Conservation (phyloP, 768 basidiomycete species). For the Pholiota conissans region DNA sequence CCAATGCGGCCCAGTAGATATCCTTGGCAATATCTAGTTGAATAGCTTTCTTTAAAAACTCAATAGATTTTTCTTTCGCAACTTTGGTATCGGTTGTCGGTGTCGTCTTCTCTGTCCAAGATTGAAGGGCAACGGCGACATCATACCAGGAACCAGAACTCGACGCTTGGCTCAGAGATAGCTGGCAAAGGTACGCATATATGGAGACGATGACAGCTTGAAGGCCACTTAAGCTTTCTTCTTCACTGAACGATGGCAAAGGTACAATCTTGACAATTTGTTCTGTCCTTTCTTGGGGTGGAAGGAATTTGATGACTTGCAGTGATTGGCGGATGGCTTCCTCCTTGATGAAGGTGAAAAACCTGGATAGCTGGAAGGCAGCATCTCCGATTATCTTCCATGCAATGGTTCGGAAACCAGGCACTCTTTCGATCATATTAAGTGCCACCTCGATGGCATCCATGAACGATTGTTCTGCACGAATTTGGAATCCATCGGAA, state of each 20-base stretch:
- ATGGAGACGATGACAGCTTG: conserved; percentile 53
- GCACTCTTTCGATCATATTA: conserved; percentile 44
- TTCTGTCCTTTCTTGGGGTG: conserved; percentile 39
- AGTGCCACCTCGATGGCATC: conserved; percentile 55
- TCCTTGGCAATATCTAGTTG: conserved; percentile 71
- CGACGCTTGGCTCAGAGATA: conserved; percentile 50
- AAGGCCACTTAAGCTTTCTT: conserved; percentile 26
- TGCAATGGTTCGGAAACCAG: conserved; percentile 66
- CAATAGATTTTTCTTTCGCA: conserved; percentile 42
- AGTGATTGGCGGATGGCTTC: conserved; percentile 34
- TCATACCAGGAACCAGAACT: conserved; percentile 73
- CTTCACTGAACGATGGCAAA: conserved; percentile 24
- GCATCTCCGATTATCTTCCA: conserved; percentile 90
- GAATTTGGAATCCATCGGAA: conserved; percentile 65
- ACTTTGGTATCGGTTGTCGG: conserved; percentile 24
- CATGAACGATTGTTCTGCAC: conserved; percentile 75
- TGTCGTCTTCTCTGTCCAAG: conserved; percentile 37
- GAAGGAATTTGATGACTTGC: conserved; percentile 31
- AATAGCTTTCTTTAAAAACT: conserved; percentile 69
- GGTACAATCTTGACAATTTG: conserved; percentile 43
- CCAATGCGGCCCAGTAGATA: conserved; percentile 82
- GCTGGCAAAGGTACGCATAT: conserved; percentile 59
- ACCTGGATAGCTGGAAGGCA: conserved; percentile 60
- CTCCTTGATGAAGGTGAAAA: conserved; percentile 49
- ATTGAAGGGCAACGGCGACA: conserved; percentile 61